phyloP scores from a whole-genome alignment of 768 basidiomycete genomes.

The Naganishia vishniacii region DNA sequence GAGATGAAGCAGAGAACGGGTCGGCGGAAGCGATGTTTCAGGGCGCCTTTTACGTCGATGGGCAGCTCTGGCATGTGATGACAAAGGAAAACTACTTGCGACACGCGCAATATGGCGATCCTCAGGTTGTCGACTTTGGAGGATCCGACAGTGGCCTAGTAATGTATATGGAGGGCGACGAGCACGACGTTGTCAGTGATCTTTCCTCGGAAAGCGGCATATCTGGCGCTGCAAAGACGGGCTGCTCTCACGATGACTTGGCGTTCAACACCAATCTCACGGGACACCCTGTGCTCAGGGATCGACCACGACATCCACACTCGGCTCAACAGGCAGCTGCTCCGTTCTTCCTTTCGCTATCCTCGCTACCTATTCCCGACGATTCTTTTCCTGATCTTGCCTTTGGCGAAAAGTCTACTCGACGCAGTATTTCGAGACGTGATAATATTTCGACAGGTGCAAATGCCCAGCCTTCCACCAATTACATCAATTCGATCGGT shows the following conservation, averaged over 20 bases:
- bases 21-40: constrained; percentile 53
- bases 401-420: background rate
- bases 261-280: constrained; percentile 61
- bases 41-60: constrained; percentile 67
- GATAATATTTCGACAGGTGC: constrained; percentile 21
- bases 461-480: constrained; percentile 41
- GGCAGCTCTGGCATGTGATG: constrained; percentile 64
- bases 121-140: constrained; percentile 49
- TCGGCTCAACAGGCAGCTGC: background rate
- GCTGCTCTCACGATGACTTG: constrained; percentile 67
- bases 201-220: constrained; percentile 54
- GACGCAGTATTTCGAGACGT: background rate
- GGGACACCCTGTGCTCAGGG: constrained; percentile 15
- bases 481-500: constrained; percentile 67
- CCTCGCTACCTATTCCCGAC: constrained; percentile 2
- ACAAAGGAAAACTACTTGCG: constrained; percentile 67
- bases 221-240: constrained; percentile 51
- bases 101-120: constrained; percentile 55
- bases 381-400: background rate
- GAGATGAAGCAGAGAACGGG: constrained; percentile 51
- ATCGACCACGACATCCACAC: constrained; percentile 6
- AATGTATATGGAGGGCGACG: constrained; percentile 53
- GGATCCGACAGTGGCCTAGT: constrained; percentile 56
- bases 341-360: background rate
- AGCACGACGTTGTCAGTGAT: constrained; percentile 52